These are phyloP conservation scores for Microstegium vimineum DNA, from an alignment of 176 grass and related monocot genomes.

Conservation along the genomic window DNA sequence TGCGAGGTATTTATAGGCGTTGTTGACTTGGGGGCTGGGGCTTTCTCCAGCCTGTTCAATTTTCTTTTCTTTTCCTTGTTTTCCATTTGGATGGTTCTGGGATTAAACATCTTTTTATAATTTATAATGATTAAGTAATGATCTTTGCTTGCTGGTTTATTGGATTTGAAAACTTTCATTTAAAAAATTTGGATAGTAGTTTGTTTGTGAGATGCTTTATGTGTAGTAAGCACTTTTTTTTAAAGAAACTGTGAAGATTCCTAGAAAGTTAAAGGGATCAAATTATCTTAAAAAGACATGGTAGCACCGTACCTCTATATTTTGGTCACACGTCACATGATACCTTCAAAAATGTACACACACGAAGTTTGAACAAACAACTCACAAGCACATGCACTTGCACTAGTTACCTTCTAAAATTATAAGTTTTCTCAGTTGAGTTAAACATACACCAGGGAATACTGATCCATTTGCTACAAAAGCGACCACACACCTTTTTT, in stretches of 20 bases:
- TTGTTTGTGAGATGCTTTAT: no score
- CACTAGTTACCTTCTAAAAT: no score
- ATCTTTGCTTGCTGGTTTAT: neutral
- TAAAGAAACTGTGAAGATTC: no score
- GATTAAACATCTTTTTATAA: neutral
- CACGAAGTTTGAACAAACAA: neutral
- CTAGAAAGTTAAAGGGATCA: neutral
- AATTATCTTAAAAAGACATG: neutral
- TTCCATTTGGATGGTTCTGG: neutral
- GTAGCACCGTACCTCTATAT: neutral
- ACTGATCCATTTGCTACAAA: no score
- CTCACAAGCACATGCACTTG: neutral
- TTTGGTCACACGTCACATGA: neutral
- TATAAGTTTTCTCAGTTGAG: no score
- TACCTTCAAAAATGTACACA: neutral
- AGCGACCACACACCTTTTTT: no score
- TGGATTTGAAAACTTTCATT: no score
- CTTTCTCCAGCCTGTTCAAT: neutral
- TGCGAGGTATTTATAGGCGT: neutral
- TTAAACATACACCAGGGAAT: no score
- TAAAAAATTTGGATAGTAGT: no score
- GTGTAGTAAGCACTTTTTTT: no score
- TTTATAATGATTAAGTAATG: neutral
- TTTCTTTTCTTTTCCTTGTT: neutral
- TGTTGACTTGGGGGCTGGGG: neutral